Conservation (phyloP, 441 rosid genomes). For the Viola pubescens region DNA sequence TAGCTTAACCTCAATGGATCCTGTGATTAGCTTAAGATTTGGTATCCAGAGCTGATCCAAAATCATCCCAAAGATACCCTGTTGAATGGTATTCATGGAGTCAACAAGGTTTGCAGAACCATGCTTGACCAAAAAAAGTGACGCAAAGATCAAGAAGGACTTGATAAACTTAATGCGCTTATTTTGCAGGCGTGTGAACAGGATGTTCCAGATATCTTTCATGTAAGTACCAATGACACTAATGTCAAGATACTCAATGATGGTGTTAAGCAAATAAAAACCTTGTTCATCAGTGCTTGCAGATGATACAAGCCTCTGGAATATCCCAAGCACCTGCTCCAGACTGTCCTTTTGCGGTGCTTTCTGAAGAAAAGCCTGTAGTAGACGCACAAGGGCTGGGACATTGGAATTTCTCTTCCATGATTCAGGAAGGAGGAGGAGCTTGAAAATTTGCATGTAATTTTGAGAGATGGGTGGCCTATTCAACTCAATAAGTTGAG, state of each 20-base stretch:
- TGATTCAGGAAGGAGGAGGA: conserved; percentile 69
- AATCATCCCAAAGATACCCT: conserved; percentile 44
- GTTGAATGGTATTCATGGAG: conserved; percentile 74
- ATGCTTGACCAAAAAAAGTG: conserved; percentile 86
- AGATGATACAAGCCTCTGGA: conserved; percentile 54
- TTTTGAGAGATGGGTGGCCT: conserved; percentile 68
- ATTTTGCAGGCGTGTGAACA: conserved; percentile 63
- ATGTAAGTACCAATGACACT: conserved; percentile 48
- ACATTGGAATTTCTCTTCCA: conserved; percentile 90
- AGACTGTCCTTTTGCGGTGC: conserved; percentile 73
- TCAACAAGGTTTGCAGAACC: conserved; percentile 54
- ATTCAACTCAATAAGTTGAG: conserved; percentile 84
- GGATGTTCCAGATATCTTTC: conserved; percentile 60
- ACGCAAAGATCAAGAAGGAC: conserved; percentile 71
- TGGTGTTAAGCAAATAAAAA: conserved; percentile 82
- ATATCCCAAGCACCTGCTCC: conserved; percentile 77
- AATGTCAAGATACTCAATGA: conserved; percentile 73
- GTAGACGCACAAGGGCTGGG: conserved; percentile 92
- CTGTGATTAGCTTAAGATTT: conserved; percentile 61
- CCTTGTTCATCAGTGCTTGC: conserved; percentile 87
- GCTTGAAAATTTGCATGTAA: conserved; percentile 72
- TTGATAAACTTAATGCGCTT: conserved; percentile 62
- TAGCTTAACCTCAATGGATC: conserved; percentile 66
- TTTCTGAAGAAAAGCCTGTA: conserved; percentile 93
- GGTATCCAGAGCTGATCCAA: conserved; percentile 90